Evolutionary conservation across 305 asterid species (phyloP).

Genomic region (Fraxinus baroniana): DNA sequence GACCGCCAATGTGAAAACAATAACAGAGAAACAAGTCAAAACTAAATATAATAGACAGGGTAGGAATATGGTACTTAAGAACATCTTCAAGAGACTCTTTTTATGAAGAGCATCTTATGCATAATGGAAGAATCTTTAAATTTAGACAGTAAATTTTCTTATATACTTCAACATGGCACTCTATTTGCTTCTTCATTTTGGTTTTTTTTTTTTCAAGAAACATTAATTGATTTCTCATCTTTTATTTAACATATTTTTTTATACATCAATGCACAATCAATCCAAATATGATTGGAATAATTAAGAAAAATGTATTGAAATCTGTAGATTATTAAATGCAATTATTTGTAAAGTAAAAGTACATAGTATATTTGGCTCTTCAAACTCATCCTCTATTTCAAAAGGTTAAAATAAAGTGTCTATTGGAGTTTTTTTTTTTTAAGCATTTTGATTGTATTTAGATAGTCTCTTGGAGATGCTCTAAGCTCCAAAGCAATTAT

Average conservation of each 20-base stretch:
- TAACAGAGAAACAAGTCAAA: background rate
- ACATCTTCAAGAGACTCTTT: background rate
- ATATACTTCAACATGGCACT: background rate
- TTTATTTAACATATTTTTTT: background rate
- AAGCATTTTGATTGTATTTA: background rate
- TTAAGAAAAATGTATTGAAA: background rate
- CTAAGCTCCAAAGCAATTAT: background rate
- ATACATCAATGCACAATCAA: background rate
- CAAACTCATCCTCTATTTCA: background rate
- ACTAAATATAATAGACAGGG: background rate
- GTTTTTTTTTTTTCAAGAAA: background rate
- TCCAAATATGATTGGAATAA: background rate
- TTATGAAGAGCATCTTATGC: background rate
- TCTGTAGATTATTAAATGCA: background rate
- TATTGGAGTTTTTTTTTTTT: background rate
- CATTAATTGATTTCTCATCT: background rate
- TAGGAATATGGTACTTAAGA: background rate
- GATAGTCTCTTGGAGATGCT: background rate
- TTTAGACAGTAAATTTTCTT: background rate
- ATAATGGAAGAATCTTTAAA: background rate
- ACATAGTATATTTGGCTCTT: background rate
- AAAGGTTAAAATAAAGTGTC: background rate
- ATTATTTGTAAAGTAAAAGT: background rate
- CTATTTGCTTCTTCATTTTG: background rate
- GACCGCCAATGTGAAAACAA: background rate